phyloP scores from a whole-genome alignment of 2,329 filamentous ascomycete genomes.

The Phoma sp. region DNA sequence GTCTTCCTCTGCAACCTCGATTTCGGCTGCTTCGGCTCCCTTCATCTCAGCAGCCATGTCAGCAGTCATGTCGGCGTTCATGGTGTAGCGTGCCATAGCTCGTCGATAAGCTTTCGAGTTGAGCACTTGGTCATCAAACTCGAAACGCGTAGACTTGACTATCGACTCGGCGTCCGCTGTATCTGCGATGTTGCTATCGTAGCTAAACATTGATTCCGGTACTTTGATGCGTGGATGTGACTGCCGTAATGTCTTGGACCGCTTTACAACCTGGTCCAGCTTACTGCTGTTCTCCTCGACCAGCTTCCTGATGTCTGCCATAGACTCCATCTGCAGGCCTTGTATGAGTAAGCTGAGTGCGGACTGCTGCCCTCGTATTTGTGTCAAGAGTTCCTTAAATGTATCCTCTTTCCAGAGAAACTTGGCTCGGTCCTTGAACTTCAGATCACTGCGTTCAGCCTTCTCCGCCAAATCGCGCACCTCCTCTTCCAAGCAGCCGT shows the following conservation, averaged over 20 bases:
- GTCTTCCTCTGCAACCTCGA: slow-evolving; percentile 17
- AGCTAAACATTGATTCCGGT: slow-evolving; percentile 35
- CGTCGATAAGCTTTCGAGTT: slow-evolving; percentile 42
- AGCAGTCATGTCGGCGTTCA: slow-evolving; percentile 1
- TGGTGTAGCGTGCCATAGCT: slow-evolving; percentile 33
- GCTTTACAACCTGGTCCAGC: slow-evolving; percentile 35
- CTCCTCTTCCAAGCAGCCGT: slow-evolving; percentile 42
- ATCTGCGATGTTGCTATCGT: slow-evolving; percentile 1
- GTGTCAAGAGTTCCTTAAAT: slow-evolving; percentile 43
- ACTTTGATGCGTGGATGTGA: slow-evolving; percentile 38
- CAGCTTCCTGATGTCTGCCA: slow-evolving; percentile 40
- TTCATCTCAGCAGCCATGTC: slow-evolving; percentile 2
- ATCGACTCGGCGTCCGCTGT: slow-evolving; percentile 26
- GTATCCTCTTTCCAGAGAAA: slow-evolving; percentile 43
- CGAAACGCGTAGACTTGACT: slow-evolving; percentile 33
- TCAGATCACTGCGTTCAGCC: slow-evolving; percentile 28
- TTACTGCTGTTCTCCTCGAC: slow-evolving; percentile 37
- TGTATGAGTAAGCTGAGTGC: slow-evolving; percentile 43
- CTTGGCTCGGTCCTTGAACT: slow-evolving; percentile 33
- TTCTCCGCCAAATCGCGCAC: slow-evolving; percentile 33
- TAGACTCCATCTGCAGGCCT: slow-evolving; percentile 45
- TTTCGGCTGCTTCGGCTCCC: neutral
- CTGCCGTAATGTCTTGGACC: slow-evolving; percentile 34
- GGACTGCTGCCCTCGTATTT: slow-evolving; percentile 44
- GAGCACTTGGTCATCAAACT: slow-evolving; percentile 42